A percentile compares a stretch with the other conserved stretches of the same genome.
Conservation (phyloP, 257 asterid species). For the Solanum chilense region DNA sequence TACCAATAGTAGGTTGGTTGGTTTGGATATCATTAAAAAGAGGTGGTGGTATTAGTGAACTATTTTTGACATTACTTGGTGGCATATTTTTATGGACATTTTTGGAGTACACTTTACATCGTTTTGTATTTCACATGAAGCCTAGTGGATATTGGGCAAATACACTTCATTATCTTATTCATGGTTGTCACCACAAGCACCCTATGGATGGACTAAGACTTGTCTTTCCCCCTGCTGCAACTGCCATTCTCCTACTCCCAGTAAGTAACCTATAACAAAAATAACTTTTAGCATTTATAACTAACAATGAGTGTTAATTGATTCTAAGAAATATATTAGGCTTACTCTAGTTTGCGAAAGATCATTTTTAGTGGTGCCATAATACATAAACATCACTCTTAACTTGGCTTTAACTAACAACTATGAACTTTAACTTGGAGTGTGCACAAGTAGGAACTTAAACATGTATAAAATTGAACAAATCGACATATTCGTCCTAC, state of each 20-base stretch:
- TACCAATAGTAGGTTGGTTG: constrained; percentile 65
- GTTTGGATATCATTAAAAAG: constrained; percentile 23
- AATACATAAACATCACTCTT: too few relatives aligned
- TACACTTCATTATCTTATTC: constrained; percentile 34
- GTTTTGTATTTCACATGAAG: constrained; percentile 31
- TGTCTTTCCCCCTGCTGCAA: constrained; percentile 39
- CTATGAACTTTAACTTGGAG: too few relatives aligned
- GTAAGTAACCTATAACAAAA: background rate
- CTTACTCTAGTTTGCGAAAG: background rate
- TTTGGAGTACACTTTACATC: constrained; percentile 29
- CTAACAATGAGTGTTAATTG: background rate
- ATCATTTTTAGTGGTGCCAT: too few relatives aligned
- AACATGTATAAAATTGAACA: too few relatives aligned
- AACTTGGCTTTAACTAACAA: too few relatives aligned
- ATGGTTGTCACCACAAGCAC: constrained; percentile 45
- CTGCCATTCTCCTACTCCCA: constrained; percentile 28
- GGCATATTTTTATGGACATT: constrained; percentile 51
- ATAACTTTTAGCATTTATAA: too few relatives aligned
- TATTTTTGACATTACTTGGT: constrained; percentile 3
- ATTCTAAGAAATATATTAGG: too few relatives aligned
- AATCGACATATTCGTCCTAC: too few relatives aligned
- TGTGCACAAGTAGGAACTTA: too few relatives aligned
- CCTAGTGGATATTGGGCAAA: constrained; percentile 34
- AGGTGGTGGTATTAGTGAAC: constrained; percentile 10
- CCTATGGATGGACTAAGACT: constrained; percentile 45